Evolutionary conservation across 352 stramenopile genomes (phyloP), one percentile per base, ranked within the genome.

Genomic region (Phytophthora pseudosyringae): DNA sequence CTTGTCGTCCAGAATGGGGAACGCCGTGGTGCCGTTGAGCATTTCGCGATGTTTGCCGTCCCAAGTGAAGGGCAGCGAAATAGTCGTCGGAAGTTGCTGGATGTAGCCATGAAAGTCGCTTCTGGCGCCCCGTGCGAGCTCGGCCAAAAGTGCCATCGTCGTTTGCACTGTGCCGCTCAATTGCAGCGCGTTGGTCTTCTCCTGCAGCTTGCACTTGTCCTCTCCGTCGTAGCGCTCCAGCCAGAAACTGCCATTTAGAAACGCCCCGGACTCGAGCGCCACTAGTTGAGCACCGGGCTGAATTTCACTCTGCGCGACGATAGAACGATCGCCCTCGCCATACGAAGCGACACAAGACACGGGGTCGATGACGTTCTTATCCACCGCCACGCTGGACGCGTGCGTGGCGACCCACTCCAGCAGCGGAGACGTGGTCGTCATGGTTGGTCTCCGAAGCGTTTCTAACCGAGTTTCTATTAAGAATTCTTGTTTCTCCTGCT

Each of bases 21-120:
- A 73, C 75, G 81, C 77, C 16, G 81, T 78, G 6, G 83, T 89
- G 35, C 71, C 49, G 59, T 74, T 67, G n/a, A 92, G 73, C 47
- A 75, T 62, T 29, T 70, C 51, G 8, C 64, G 75, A 26, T 50
- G 36, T 7, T 61, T 44, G 18, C 43, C 8, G 15, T 41, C 67
- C 83, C 83, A 92, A 3, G 53, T 67, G 32, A 90, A 65, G 12
- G 83, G 83, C 56, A 92, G 54, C 36, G 71, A 68, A 48, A 92
- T 78, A 11, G 15, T 28, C 7, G 41, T 47, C 16, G 81, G 83
- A 3, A 92, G 76, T 55, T 90, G 81, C 47, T 79, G 41, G 43
- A 89, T 80, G 67, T 92, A 92, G 16, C 81, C 80, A 44, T 62
- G 18, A 50, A 89, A 88, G 13, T 48, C 56, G 59, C 83, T 89